Evolutionary conservation across 2,329 filamentous ascomycete genomes (phyloP).

Genomic region (Curvularia eragrostidis): DNA sequence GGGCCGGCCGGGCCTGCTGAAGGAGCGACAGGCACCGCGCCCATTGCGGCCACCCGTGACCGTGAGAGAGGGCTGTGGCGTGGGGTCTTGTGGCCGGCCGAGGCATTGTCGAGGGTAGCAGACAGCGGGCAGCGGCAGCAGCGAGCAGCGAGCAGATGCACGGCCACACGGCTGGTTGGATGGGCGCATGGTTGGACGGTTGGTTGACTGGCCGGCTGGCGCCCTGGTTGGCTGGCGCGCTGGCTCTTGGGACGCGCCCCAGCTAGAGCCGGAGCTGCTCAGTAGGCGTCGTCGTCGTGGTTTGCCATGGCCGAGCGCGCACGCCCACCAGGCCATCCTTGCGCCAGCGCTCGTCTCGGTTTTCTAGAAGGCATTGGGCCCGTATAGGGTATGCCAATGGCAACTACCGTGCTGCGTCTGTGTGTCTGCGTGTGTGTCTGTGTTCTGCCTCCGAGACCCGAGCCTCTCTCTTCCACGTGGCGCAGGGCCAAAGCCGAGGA

Average conservation of each 20-base stretch:
- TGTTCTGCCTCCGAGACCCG: neutral
- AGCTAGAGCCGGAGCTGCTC: constrained; percentile 11
- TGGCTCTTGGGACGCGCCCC: constrained; percentile 10
- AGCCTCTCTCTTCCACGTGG: constrained; percentile 5
- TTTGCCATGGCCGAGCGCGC: neutral
- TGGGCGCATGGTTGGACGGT: neutral
- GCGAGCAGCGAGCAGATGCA: constrained; percentile 3
- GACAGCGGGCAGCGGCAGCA: too few species aligned
- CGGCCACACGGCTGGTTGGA: constrained; percentile 18
- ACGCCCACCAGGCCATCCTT: constrained; percentile 1
- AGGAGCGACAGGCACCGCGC: neutral
- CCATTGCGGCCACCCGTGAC: too few species aligned
- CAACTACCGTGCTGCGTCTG: neutral
- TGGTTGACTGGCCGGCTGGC: too few species aligned
- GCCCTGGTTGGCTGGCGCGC: too few species aligned
- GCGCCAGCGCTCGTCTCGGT: neutral
- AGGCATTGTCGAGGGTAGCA: constrained; percentile 1
- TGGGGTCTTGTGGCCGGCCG: constrained; percentile 14
- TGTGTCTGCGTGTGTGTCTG: neutral
- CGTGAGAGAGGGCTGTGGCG: neutral
- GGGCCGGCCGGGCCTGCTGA: neutral
- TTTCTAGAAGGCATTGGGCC: constrained; percentile 16
- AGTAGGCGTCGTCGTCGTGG: constrained; percentile 3
- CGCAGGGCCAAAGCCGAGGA: constrained; percentile 9
- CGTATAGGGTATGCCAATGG: too few species aligned